Evolutionary conservation across 2,329 filamentous ascomycete genomes (phyloP).

Genomic region (Fusarium sp.): DNA sequence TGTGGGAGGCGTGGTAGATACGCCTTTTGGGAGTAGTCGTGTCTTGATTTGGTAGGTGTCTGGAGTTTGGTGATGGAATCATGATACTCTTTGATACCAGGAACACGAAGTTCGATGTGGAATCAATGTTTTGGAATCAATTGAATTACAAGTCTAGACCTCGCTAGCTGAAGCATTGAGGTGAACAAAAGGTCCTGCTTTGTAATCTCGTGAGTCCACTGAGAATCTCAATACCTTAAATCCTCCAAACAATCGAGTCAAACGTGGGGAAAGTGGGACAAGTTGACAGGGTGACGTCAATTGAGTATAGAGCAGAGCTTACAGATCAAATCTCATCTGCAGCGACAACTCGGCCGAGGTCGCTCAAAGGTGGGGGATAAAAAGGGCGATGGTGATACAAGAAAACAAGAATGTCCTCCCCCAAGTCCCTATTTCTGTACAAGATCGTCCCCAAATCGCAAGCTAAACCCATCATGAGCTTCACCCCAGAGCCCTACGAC

Average conservation of each 20-base stretch:
- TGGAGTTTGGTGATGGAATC: slow-evolving; percentile 16
- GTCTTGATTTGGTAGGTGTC: neutral
- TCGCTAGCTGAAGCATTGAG: neutral
- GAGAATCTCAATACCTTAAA: neutral
- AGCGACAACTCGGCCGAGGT: neutral
- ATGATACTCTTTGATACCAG: neutral
- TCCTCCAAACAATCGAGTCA: neutral
- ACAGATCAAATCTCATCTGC: neutral
- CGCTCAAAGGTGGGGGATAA: slow-evolving; percentile 4
- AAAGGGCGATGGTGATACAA: neutral
- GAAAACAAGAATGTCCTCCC: neutral
- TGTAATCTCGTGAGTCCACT: neutral
- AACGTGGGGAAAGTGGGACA: slow-evolving; percentile 12
- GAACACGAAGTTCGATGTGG: slow-evolving; percentile 14
- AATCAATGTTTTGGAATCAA: slow-evolving; percentile 3
- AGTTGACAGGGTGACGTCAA: slow-evolving; percentile 14
- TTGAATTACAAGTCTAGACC: neutral
- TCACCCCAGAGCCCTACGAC: slow-evolving; percentile 37
- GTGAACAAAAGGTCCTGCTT: slow-evolving; percentile 2
- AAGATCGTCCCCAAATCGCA: neutral
- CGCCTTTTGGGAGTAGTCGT: neutral
- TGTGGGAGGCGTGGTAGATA: slow-evolving; percentile 78
- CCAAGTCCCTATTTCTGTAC: neutral
- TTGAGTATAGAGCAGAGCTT: neutral
- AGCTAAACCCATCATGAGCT: slow-evolving; percentile 22